These are phyloP conservation scores for Euphorbia peplus DNA, from an alignment of 345 rosid genomes.

Conservation along the genomic window DNA sequence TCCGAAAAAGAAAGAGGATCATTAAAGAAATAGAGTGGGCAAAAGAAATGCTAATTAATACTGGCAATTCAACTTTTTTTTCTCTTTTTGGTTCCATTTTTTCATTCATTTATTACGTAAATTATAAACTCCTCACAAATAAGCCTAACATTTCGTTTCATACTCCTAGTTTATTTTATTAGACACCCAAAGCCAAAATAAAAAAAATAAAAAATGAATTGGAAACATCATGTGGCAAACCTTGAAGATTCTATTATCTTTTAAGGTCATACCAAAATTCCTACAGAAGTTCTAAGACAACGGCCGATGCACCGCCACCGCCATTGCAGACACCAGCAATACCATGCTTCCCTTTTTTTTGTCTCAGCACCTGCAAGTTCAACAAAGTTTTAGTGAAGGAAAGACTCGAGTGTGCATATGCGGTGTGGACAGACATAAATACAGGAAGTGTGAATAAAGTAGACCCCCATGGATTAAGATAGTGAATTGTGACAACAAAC, in stretches of 20 bases:
- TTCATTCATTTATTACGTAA: neutral
- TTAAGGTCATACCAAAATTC: conserved; percentile 27
- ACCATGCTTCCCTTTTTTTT: conserved; percentile 73
- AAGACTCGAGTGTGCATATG: neutral
- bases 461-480: neutral
- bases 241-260: neutral
- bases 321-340: conserved; percentile 97
- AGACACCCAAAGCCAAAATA: neutral
- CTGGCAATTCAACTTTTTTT: no score
- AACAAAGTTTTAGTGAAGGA: neutral
- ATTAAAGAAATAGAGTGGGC: no score
- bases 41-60: no score
- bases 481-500: neutral
- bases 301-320: conserved; percentile 94
- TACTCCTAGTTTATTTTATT: conserved; percentile 12
- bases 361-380: conserved; percentile 58
- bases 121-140: neutral
- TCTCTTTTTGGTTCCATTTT: neutral
- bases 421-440: neutral
- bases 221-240: neutral
- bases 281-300: conserved; percentile 84
- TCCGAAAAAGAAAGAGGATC: no score
- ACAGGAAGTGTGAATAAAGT: no score
- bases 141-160: neutral
- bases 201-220: neutral